Conservation (phyloP, 78 protist species). For the Guillardia theta region DNA sequence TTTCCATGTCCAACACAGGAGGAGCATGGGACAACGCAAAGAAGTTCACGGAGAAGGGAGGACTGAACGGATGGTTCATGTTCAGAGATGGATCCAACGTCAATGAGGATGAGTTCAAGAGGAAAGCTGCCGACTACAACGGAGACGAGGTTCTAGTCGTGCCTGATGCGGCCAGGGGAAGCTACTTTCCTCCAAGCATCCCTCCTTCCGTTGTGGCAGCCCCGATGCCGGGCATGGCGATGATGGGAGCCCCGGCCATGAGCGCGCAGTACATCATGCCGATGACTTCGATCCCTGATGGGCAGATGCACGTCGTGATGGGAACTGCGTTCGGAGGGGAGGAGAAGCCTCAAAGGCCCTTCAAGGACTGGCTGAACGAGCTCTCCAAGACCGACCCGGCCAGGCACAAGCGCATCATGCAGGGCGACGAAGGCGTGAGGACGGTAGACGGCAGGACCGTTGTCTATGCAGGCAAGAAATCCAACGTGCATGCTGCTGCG, state of each 20-base stretch:
- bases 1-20: conserved; percentile 26
- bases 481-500: conserved; percentile 27
- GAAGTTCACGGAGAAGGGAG: conserved; percentile 8
- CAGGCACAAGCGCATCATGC: background rate
- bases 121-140: background rate
- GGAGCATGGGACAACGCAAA: conserved; percentile 43
- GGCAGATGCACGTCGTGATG: too few relatives aligned
- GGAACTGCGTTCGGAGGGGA: background rate
- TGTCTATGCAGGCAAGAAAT: conserved; percentile 7
- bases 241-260: background rate
- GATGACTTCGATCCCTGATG: too few relatives aligned
- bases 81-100: background rate
- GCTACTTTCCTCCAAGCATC: background rate
- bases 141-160: background rate
- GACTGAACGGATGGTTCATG: conserved; percentile 7
- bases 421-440: background rate
- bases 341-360: background rate
- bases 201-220: background rate
- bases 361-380: background rate
- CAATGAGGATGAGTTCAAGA: background rate
- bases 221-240: background rate
- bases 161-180: background rate
- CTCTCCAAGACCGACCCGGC: conserved; percentile 1
- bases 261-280: background rate
- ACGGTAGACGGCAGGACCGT: background rate